A percentile compares a stretch with the other conserved stretches of the same genome.
Evolutionary conservation across 495 filamentous ascomycete species (phyloP).

Genomic region (Neurospora discreta): DNA sequence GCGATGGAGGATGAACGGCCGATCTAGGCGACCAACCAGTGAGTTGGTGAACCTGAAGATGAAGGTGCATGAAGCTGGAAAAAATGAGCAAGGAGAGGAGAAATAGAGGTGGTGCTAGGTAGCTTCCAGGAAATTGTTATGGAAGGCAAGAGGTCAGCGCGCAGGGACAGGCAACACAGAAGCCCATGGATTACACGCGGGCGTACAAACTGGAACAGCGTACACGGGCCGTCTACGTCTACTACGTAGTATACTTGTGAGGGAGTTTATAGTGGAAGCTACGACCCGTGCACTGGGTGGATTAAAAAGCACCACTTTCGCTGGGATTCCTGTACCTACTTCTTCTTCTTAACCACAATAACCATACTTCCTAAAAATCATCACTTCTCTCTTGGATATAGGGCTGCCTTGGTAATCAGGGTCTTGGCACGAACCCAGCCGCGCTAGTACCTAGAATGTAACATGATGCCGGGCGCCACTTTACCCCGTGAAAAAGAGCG

Average conservation of each 20-base stretch:
- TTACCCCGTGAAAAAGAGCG: background rate
- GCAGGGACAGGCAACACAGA: background rate
- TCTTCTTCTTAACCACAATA: too few relatives aligned
- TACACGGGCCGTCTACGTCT: too few relatives aligned
- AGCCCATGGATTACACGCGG: background rate
- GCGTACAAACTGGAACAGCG: background rate
- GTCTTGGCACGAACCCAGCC: background rate
- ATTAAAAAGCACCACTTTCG: too few relatives aligned
- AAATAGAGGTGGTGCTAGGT: too few relatives aligned
- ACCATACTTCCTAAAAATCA: too few relatives aligned
- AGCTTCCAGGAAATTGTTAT: background rate
- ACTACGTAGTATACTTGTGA: background rate
- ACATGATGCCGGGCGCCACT: background rate
- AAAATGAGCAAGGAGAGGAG: background rate
- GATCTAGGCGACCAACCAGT: background rate
- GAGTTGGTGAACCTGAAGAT: background rate
- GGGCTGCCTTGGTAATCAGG: background rate
- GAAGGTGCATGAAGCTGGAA: background rate
- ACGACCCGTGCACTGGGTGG: too few relatives aligned
- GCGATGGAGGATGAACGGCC: background rate
- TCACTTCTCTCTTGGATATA: too few relatives aligned
- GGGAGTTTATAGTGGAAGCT: too few relatives aligned
- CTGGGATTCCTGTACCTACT: too few relatives aligned
- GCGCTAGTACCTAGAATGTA: background rate
- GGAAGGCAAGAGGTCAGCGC: background rate